phyloP scores from a whole-genome alignment of 768 basidiomycete species.

The Pulveroboletus sp. region DNA sequence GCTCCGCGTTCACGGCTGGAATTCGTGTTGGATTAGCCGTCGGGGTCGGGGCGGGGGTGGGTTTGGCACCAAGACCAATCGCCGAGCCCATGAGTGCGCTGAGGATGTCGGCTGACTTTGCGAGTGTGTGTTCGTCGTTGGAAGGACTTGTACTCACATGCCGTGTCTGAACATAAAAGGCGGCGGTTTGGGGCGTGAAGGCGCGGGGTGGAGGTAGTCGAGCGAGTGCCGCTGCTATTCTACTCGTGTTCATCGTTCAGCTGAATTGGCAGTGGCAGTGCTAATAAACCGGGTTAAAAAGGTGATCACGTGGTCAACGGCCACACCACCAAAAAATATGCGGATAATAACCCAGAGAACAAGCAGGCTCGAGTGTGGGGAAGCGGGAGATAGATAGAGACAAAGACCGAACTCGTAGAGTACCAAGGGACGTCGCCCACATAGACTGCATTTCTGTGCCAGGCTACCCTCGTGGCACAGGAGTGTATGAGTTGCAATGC shows the following conservation, averaged over 20 bases:
- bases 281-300: too few species aligned
- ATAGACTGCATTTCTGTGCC: too few species aligned
- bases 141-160: conserved; percentile 15
- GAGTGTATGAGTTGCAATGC: too few species aligned
- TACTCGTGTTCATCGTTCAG: conserved; percentile 9
- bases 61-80: conserved; percentile 11
- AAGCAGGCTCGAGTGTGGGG: too few species aligned
- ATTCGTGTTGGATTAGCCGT: background rate
- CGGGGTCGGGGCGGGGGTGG: background rate
- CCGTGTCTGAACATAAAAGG: conserved; percentile 1
- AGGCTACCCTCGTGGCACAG: too few species aligned
- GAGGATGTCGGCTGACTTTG: conserved; percentile 23
- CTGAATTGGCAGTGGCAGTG: background rate
- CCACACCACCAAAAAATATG: too few species aligned
- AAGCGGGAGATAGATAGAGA: too few species aligned
- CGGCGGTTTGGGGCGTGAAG: background rate
- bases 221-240: background rate
- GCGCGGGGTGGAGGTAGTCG: background rate
- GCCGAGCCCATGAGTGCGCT: conserved; percentile 23
- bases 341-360: too few species aligned
- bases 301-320: too few species aligned
- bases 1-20: background rate
- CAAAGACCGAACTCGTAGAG: too few species aligned
- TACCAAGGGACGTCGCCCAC: too few species aligned
- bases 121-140: conserved; percentile 20